phyloP scores from a whole-genome alignment of 257 asterid species.

The Jacaranda copaia region DNA sequence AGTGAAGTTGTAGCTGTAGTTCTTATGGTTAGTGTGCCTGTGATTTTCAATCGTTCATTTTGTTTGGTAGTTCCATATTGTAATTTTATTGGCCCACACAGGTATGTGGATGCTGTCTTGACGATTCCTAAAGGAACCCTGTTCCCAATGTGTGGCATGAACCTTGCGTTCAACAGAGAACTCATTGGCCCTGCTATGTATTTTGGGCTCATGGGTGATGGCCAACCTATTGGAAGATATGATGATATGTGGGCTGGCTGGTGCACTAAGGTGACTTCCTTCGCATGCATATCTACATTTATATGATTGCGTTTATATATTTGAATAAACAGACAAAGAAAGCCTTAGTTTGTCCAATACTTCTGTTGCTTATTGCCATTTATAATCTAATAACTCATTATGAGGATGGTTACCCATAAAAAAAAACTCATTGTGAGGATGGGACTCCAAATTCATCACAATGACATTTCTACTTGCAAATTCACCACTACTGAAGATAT shows the following conservation, averaged over 20 bases:
- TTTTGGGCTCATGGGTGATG: slow-evolving; percentile 66
- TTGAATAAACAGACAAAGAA: background rate
- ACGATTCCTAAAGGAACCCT: slow-evolving; percentile 59
- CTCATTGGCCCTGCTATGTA: slow-evolving; percentile 67
- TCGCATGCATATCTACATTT: background rate
- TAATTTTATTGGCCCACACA: background rate
- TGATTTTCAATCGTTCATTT: background rate
- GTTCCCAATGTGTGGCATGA: slow-evolving; percentile 69
- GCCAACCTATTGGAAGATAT: slow-evolving; percentile 62
- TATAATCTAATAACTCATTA: background rate
- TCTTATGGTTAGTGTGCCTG: background rate
- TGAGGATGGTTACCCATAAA: too few species aligned
- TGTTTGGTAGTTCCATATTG: background rate
- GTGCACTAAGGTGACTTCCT: slow-evolving; percentile 56
- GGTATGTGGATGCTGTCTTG: slow-evolving; percentile 65
- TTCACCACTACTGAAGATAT: background rate
- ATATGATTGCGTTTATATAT: background rate
- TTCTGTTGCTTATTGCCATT: background rate
- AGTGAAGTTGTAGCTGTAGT: too few species aligned
- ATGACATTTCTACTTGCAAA: background rate
- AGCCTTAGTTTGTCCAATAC: background rate
- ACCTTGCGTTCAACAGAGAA: slow-evolving; percentile 55
- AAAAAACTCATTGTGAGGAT: background rate
- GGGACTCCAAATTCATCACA: background rate
- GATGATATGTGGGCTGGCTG: slow-evolving; percentile 72